phyloP scores from a whole-genome alignment of 2,329 filamentous ascomycete species.

The Colletotrichum nymphaeae region DNA sequence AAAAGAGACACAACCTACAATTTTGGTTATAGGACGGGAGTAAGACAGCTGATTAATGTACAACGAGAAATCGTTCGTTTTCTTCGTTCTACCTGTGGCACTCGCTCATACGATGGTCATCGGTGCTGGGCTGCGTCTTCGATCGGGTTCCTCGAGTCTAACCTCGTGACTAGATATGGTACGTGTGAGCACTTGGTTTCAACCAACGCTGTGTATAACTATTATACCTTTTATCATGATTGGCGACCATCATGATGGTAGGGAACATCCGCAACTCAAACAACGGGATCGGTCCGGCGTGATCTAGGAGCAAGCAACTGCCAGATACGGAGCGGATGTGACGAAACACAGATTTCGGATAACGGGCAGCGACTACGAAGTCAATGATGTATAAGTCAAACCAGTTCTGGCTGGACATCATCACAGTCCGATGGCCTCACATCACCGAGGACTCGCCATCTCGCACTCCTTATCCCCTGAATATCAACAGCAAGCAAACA shows the following conservation, averaged over 20 bases:
- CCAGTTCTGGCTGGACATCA: not conserved
- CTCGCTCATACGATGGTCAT: not conserved
- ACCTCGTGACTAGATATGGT: not conserved
- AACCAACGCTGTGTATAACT: fast-evolving
- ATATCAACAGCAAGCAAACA: not conserved
- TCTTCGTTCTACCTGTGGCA: not conserved
- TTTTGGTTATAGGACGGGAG: too few species aligned
- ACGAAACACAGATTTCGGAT: not conserved
- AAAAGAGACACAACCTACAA: too few species aligned
- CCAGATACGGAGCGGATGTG: not conserved
- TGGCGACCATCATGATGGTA: not conserved
- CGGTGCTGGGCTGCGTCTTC: not conserved
- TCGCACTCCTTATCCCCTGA: not conserved
- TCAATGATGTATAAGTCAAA: not conserved
- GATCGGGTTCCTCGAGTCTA: not conserved
- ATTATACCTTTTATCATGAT: not conserved
- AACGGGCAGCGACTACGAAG: not conserved
- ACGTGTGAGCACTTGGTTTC: not conserved
- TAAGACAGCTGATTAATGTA: too few species aligned
- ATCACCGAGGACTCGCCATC: not conserved
- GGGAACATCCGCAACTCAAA: not conserved
- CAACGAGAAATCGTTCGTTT: not conserved
- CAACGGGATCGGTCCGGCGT: not conserved
- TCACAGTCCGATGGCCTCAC: not conserved
- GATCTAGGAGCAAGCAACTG: not conserved